phyloP scores from a whole-genome alignment of 2,329 filamentous ascomycete genomes.

The Xylogone sp. region DNA sequence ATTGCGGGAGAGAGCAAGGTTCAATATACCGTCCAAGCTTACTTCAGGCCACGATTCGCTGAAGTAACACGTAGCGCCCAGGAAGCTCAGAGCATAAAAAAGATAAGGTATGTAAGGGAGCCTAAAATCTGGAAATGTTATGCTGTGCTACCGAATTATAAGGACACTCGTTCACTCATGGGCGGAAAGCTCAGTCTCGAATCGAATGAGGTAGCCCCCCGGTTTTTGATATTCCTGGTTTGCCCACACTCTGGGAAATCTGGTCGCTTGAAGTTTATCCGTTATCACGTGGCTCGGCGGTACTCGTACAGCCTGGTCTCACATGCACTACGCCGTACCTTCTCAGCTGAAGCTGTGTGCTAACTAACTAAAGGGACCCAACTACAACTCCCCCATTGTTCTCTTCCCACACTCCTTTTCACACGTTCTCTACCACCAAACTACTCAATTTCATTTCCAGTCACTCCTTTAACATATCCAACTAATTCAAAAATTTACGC shows the following conservation, averaged over 20 bases:
- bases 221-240: not conserved
- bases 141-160: not conserved
- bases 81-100: not conserved
- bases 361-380: too few relatives aligned
- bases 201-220: not conserved
- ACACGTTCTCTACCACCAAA: too few relatives aligned
- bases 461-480: too few relatives aligned
- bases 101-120: not conserved
- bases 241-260: not conserved
- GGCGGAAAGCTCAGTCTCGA: not conserved
- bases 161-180: not conserved
- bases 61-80: constrained; percentile 26
- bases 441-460: too few relatives aligned
- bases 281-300: not conserved
- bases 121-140: not conserved
- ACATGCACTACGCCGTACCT: too few relatives aligned
- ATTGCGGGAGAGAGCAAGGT: constrained; percentile 6
- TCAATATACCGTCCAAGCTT: constrained; percentile 6
- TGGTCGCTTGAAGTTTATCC: not conserved
- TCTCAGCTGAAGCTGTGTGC: too few relatives aligned
- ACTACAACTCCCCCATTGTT: too few relatives aligned
- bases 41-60: constrained; percentile 8
- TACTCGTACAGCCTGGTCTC: not conserved
- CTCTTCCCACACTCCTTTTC: too few relatives aligned
- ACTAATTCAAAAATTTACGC: too few relatives aligned